phyloP scores from a whole-genome alignment of 257 asterid species.

The Solanum microdontum region DNA sequence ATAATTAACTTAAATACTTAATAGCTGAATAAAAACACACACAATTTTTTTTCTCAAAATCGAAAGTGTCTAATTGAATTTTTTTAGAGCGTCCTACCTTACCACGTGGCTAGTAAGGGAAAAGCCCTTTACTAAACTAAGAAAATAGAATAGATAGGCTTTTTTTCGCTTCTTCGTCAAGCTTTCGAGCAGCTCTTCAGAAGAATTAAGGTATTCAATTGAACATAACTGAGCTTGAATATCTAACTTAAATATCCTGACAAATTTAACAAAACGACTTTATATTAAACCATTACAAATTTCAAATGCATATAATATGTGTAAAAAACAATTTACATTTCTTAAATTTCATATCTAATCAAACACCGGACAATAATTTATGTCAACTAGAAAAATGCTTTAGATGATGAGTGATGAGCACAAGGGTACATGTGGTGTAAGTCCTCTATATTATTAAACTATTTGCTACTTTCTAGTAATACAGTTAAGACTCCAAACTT shows the following conservation, averaged over 20 bases:
- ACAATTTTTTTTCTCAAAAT: too few relatives aligned
- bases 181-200: too few relatives aligned
- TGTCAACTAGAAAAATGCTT: not conserved
- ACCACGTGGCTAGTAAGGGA: too few relatives aligned
- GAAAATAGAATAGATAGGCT: too few relatives aligned
- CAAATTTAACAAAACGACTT: too few relatives aligned
- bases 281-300: not conserved
- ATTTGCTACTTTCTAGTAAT: constrained; percentile 35
- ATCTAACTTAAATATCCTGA: too few relatives aligned
- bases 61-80: not conserved
- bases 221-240: not conserved
- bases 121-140: too few relatives aligned
- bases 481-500: constrained; percentile 66
- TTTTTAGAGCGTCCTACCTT: too few relatives aligned
- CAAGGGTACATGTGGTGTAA: constrained; percentile 85
- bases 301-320: not conserved
- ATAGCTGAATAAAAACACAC: too few relatives aligned
- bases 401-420: constrained; percentile 9
- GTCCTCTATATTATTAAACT: constrained; percentile 37
- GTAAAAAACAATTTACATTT: accelerated
- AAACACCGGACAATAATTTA: not conserved
- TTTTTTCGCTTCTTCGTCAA: too few relatives aligned
- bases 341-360: not conserved
- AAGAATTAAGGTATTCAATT: too few relatives aligned
- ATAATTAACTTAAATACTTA: too few relatives aligned